Evolutionary conservation across 345 rosid genomes (phyloP), one percentile per base, ranked within the genome.

Genomic region (Sonneratia caseolaris): DNA sequence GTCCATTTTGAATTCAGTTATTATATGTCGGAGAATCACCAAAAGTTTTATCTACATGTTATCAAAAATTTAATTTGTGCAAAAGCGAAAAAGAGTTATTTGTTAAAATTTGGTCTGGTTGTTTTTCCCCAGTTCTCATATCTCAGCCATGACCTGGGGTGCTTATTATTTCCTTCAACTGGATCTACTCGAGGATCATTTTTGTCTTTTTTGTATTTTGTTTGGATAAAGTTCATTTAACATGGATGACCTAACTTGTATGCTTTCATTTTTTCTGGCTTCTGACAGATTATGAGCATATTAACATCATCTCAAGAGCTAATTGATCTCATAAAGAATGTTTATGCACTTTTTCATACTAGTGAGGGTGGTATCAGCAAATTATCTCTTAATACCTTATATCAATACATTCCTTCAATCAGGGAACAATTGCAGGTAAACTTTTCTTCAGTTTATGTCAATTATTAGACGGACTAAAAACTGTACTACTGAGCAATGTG

Each of bases 271-370:
- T 21, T 73, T 73, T 53, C 21, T 9, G 5, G 48, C 68, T 80
- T 77, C 53, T 66, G 76, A 49, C 84, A 91, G 98, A 88, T 89
- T 70, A 74, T 91, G 79, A 77, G 74, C 68, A 66, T 86, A 73
- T 76, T 91, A 85, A 89, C 89, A 73, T 89, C 96, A 37, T 87
- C 87, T n/a, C 82, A 79, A 76, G 96, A 89, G 84, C 83, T 94
- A 79, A 70, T 82, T 57, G 82, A 80, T 76, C 85, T 94, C 40
- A 67, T 89, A 76, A 94, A 84, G 86, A 85, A 85, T 78, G 84
- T 89, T 18, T 83, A 89, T 73, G 69, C 79, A 56, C 85, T 81
- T 72, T 87, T 84, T 72, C 98, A 91, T 85, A 78, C 84, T 62
- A 83, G 84, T 72, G 86, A 84, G 79, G 67, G 81, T 74, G 86